Conservation (phyloP, 1,139 yeast genomes). For the Candida tetrigidarum region DNA sequence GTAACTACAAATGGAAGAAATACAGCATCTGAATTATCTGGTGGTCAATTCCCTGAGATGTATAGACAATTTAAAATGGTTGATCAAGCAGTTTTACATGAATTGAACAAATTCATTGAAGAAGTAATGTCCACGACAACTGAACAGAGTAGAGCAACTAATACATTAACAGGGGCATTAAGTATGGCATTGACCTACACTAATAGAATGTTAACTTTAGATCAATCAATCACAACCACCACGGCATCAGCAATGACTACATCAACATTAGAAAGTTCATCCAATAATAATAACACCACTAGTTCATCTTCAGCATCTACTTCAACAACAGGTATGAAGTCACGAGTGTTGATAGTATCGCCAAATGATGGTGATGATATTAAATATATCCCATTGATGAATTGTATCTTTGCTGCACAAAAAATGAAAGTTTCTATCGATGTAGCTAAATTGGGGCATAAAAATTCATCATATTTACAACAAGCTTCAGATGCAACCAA, state of each 20-base stretch:
- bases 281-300: constrained; percentile 10
- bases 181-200: constrained; percentile 80
- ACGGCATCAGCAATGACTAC: constrained; percentile 51
- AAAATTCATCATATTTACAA: constrained; percentile 79
- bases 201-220: constrained; percentile 63
- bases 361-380: constrained; percentile 79
- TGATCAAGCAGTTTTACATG: constrained; percentile 75
- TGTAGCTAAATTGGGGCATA: constrained; percentile 79
- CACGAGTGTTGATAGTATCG: constrained; percentile 75
- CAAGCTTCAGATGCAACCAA: constrained; percentile 96
- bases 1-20: constrained; percentile 18
- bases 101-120: constrained; percentile 53
- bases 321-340: constrained; percentile 50
- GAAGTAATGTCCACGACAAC: constrained; percentile 16
- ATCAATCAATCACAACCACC: constrained; percentile 52
- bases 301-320: constrained; percentile 10
- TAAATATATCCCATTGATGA: constrained; percentile 93
- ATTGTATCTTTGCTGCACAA: constrained; percentile 94
- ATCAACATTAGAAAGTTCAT: constrained; percentile 31
- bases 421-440: constrained; percentile 90
- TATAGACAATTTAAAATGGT: constrained; percentile 85
- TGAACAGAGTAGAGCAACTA: constrained; percentile 16
- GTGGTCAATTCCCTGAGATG: constrained; percentile 46
- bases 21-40: constrained; percentile 27
- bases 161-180: constrained; percentile 76